Evolutionary conservation across 1,139 yeast species (phyloP).

Genomic region (Keqinozyma sinolaborantium): DNA sequence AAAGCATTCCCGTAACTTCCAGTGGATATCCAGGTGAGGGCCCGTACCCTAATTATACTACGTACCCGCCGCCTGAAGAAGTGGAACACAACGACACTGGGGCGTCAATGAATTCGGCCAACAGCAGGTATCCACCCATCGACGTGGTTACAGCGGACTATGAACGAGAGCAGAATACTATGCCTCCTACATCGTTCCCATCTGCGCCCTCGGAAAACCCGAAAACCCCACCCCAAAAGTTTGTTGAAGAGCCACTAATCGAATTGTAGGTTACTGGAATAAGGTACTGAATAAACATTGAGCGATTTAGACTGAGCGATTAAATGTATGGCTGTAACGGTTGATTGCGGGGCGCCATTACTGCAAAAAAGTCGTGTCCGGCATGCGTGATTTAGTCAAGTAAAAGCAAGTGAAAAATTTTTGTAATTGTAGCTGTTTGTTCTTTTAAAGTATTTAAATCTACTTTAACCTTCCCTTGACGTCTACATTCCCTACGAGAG

Average conservation of each 20-base stretch:
- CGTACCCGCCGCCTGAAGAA: conserved; percentile 1
- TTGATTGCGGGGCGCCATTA: too few species aligned
- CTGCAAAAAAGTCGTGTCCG: not conserved
- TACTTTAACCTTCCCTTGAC: not conserved
- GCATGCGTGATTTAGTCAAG: not conserved
- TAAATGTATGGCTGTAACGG: too few species aligned
- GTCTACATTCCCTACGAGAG: conserved; percentile 29
- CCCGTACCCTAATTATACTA: not conserved
- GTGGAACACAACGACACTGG: conserved; percentile 6
- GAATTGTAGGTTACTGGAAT: conserved; percentile 20
- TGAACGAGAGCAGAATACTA: conserved; percentile 5
- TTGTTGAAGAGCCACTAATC: conserved; percentile 31
- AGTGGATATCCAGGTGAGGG: conserved; percentile 2
- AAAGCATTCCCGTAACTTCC: conserved; percentile 1
- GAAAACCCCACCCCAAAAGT: conserved; percentile 5
- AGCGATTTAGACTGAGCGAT: too few species aligned
- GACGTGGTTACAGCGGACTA: conserved; percentile 8
- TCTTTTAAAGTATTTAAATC: not conserved
- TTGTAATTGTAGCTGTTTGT: not conserved
- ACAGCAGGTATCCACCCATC: conserved; percentile 13
- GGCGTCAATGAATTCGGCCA: conserved; percentile 10
- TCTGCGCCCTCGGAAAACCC: not conserved
- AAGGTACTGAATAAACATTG: too few species aligned
- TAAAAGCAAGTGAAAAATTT: not conserved
- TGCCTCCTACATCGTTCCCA: conserved; percentile 7